Evolutionary conservation across 1,284 basidiomycete genomes (phyloP), one percentile per base, ranked within the genome.

Genomic region (Ustilago nuda): DNA sequence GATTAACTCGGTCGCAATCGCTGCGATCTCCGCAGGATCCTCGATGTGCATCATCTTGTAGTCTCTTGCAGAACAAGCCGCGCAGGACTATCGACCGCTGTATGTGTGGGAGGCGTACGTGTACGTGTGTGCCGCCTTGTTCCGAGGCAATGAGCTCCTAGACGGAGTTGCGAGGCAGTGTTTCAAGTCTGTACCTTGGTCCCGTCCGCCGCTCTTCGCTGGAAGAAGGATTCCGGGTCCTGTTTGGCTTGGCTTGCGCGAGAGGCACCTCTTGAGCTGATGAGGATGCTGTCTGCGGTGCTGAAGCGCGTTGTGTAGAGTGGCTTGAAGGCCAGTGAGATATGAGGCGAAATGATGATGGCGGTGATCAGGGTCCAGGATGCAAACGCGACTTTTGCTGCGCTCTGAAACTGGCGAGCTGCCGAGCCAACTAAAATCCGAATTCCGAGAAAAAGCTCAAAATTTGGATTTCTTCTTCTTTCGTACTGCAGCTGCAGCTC

Each of bases 1-100:
- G 46, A 84, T 78, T 62, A 78, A 85, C 66, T 85, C 83, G 51
- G 70, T 72, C 12, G 82, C 81, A 11, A 85, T 72, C 32, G 79
- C 82, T 7, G 83, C 83, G 51, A 85, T 82, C 68, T 85, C 83
- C 7, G 82, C 82, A 7, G 82, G 78, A 52, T 85, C 83, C 37
- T 83, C 81, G 64, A 84, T 82, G 64, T 72, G 17, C 57, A 69
- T 67, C 70, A 76, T 76, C 30, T 59, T 35, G 50, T 13, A 17
- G 7, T 19, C 8, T 23, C 23, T 41, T 17, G 39, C 39, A 15
- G 39, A 41, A 11, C 5, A 41, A 17, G 39, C 12, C 13, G 12
- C 3, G 43, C 43, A 27, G 23, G 2, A 27, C 37, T 39, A 2
- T 39, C 15, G 37, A 39, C 37, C 37, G 37, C 37, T 39, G 11